Conservation (phyloP, 2,329 filamentous ascomycete genomes). For the Ceratocystis harringtonii region DNA sequence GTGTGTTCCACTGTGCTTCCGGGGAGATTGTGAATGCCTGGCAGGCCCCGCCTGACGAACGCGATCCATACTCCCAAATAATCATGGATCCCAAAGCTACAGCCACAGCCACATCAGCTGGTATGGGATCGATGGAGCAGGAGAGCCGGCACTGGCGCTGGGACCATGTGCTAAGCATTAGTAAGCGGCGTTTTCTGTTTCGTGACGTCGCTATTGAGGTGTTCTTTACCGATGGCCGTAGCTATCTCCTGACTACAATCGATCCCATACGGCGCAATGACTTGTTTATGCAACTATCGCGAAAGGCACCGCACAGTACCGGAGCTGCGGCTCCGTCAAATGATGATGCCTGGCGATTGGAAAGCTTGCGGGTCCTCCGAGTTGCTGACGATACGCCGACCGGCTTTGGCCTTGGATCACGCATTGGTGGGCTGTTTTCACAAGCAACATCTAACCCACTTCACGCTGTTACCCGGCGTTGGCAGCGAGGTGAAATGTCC, state of each 20-base stretch:
- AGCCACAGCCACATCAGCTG: not conserved
- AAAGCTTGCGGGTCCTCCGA: conserved; percentile 53
- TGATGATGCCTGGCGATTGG: conserved; percentile 84
- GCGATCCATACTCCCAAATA: conserved; percentile 88
- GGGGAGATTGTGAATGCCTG: conserved; percentile 95
- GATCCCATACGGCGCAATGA: conserved; percentile 62
- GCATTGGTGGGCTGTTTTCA: conserved; percentile 67
- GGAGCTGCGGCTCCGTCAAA: conserved; percentile 43
- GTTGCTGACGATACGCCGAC: conserved; percentile 11
- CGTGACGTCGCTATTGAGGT: conserved; percentile 92
- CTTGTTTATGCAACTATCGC: conserved; percentile 58
- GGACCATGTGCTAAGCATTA: conserved; percentile 87
- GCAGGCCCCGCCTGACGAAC: conserved; percentile 82
- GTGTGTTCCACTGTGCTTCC: conserved; percentile 86
- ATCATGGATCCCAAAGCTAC: conserved; percentile 45
- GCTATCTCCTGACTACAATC: conserved; percentile 79
- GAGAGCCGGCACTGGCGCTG: conserved; percentile 85
- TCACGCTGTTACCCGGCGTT: conserved; percentile 55
- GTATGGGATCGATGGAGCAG: conserved; percentile 42
- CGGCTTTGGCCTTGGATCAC: conserved; percentile 44
- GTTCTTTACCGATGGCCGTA: conserved; percentile 92
- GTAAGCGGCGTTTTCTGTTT: conserved; percentile 88
- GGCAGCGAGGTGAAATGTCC: conserved; percentile 88
- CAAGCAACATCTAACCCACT: conserved; percentile 59
- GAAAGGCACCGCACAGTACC: conserved; percentile 65